Conservation (phyloP, 106 monocot genomes). For the Phalaenopsis equestris region DNA sequence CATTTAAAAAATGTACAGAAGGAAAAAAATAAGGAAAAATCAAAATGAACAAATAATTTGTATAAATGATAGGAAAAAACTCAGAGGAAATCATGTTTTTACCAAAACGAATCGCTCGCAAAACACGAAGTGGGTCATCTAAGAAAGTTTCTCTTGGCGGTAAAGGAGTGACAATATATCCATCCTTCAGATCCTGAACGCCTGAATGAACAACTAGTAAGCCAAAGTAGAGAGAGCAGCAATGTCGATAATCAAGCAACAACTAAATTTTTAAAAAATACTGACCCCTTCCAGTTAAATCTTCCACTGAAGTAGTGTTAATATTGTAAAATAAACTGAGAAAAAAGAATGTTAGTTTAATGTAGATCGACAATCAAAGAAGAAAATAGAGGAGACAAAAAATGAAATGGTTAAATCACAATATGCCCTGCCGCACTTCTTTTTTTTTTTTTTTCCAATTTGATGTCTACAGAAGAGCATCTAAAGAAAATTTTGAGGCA, state of each 20-base stretch:
- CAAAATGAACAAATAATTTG: not conserved
- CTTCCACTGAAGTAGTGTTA: constrained; percentile 75
- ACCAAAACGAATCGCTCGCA: constrained; percentile 99
- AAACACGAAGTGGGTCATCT: constrained; percentile 97
- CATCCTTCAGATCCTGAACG: constrained; percentile 68
- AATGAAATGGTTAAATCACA: not conserved
- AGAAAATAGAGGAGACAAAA: not conserved
- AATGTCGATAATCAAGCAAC: not conserved
- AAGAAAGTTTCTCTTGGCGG: constrained; percentile 84
- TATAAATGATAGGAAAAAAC: not conserved
- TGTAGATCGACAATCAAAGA: not conserved
- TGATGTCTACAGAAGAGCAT: not conserved
- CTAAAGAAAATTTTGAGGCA: not conserved
- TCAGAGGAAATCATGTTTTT: not conserved
- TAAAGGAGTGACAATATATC: constrained; percentile 80
- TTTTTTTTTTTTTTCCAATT: not conserved
- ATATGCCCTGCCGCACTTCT: not conserved
- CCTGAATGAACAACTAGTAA: constrained; percentile 34
- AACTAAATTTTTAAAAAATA: not conserved
- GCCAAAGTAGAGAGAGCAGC: not conserved
- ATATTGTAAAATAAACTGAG: constrained; percentile 90
- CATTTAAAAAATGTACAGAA: not conserved
- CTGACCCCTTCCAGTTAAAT: constrained; percentile 85
- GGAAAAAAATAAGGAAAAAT: not conserved
- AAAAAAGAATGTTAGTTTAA: constrained; percentile 1